phyloP scores from a whole-genome alignment of 1,284 basidiomycete species.

The Agroathelia rolfsii region DNA sequence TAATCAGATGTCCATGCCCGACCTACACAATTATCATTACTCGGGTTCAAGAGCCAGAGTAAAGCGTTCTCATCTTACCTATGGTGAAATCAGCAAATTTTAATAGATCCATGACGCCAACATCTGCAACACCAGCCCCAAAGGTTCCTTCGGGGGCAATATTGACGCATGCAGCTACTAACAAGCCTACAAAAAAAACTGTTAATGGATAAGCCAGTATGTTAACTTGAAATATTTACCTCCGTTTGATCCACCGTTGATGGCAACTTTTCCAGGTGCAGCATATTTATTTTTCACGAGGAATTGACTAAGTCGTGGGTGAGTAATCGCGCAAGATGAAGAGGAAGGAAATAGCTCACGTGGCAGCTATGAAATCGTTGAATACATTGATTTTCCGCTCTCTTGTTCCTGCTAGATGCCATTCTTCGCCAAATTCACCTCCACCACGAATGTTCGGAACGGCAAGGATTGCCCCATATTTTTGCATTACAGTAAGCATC shows the following conservation, averaged over 20 bases:
- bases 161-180: slow-evolving; percentile 74
- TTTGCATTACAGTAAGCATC: slow-evolving; percentile 69
- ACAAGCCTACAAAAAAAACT: slow-evolving; percentile 44
- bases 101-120: slow-evolving; percentile 76
- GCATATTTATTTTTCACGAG: slow-evolving; percentile 66
- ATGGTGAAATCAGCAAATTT: slow-evolving; percentile 74
- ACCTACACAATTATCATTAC: slow-evolving; percentile 38
- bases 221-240: slow-evolving; percentile 29
- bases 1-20: slow-evolving; percentile 77
- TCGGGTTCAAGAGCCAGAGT: neutral
- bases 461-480: slow-evolving; percentile 67
- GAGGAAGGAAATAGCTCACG: slow-evolving; percentile 27
- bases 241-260: slow-evolving; percentile 75
- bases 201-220: slow-evolving; percentile 7
- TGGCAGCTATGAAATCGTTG: slow-evolving; percentile 74
- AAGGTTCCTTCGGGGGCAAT: slow-evolving; percentile 71
- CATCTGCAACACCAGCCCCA: slow-evolving; percentile 73
- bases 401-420: slow-evolving; percentile 64
- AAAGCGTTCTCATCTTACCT: slow-evolving; percentile 28
- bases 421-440: slow-evolving; percentile 75
- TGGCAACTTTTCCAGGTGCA: slow-evolving; percentile 62
- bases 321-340: slow-evolving; percentile 4
- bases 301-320: too few relatives aligned
- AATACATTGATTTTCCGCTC: slow-evolving; percentile 75
- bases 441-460: slow-evolving; percentile 77